Evolutionary conservation across 1,284 basidiomycete genomes (phyloP).

Genomic region (Papiliotrema flavescens): DNA sequence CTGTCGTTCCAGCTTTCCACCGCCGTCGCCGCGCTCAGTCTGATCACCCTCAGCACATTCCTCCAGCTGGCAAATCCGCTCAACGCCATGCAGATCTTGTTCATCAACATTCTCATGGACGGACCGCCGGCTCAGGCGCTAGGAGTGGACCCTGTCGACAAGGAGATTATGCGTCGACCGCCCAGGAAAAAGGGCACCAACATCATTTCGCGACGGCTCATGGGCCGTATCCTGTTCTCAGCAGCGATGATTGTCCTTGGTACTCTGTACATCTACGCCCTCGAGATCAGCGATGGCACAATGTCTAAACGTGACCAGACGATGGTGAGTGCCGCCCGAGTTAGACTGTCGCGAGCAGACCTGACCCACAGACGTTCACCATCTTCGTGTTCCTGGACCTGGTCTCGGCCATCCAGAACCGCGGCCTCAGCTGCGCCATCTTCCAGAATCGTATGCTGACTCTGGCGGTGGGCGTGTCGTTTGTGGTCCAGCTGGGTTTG

Average conservation of each 20-base stretch:
- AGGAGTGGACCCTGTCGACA: slow-evolving; percentile 93
- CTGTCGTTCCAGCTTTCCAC: slow-evolving; percentile 91
- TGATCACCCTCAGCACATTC: slow-evolving; percentile 90
- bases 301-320: slow-evolving; percentile 86
- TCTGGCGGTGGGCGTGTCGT: slow-evolving; percentile 77
- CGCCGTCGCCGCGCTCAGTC: slow-evolving; percentile 86
- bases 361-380: slow-evolving; percentile 73
- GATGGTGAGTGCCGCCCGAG: slow-evolving; percentile 62
- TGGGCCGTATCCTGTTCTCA: slow-evolving; percentile 80
- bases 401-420: slow-evolving; percentile 89
- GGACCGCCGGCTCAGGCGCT: slow-evolving; percentile 95
- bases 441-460: slow-evolving; percentile 85
- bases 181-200: slow-evolving; percentile 85
- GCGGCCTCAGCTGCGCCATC: slow-evolving; percentile 75
- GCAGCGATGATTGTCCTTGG: slow-evolving; percentile 86
- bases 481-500: slow-evolving; percentile 75
- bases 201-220: slow-evolving; percentile 70
- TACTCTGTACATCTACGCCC: slow-evolving; percentile 81
- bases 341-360: background rate
- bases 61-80: slow-evolving; percentile 85
- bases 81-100: slow-evolving; percentile 98
- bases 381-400: slow-evolving; percentile 96
- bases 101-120: slow-evolving; percentile 99
- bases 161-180: slow-evolving; percentile 80
- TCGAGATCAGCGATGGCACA: slow-evolving; percentile 73